Conservation (phyloP, 345 rosid genomes). For the Aquilaria sinensis region DNA sequence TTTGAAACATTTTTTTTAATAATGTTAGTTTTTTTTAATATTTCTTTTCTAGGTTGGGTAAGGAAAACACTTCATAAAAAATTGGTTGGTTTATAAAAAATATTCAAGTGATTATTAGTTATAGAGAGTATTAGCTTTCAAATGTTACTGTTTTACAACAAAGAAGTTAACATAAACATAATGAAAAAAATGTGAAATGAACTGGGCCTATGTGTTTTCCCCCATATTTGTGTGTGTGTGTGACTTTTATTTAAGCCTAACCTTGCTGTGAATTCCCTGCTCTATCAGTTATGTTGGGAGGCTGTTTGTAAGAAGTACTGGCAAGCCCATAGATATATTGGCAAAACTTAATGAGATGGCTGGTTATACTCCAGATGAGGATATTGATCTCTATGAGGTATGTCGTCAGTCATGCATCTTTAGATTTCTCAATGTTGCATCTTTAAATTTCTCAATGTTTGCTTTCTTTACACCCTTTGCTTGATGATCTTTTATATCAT, state of each 20-base stretch:
- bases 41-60: no score
- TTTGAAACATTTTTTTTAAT: no score
- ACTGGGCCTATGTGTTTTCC: not conserved
- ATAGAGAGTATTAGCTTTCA: no score
- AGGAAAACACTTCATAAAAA: no score
- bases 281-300: conserved; percentile 51
- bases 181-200: no score
- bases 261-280: conserved; percentile 5
- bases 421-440: not conserved
- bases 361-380: conserved; percentile 57
- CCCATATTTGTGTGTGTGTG: not conserved
- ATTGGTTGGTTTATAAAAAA: no score
- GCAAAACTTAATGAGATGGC: conserved; percentile 67
- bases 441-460: not conserved
- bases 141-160: no score
- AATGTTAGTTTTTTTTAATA: no score
- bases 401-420: conserved; percentile 10
- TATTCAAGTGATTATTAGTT: no score
- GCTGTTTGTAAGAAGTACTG: conserved; percentile 52
- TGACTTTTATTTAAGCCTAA: not conserved
- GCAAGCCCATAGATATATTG: conserved; percentile 51
- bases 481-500: not conserved
- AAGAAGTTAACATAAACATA: no score
- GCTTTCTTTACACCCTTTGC: not conserved
- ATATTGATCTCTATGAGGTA: conserved; percentile 72